Evolutionary conservation across 257 asterid genomes (phyloP).

Genomic region (Apocynum venetum): DNA sequence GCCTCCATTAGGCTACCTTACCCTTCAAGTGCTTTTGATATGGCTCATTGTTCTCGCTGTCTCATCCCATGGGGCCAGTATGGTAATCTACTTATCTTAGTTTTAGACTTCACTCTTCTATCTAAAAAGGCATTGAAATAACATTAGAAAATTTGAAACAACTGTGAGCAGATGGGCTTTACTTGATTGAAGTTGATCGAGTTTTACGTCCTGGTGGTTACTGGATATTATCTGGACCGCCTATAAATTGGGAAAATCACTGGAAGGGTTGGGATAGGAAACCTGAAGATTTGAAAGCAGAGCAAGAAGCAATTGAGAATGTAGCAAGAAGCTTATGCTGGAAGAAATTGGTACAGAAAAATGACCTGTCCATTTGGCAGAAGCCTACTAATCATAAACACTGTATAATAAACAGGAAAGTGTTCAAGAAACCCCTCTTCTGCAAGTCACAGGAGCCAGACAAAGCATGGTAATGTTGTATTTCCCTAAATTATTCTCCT

Average conservation of each 20-base stretch:
- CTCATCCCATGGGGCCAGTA: constrained; percentile 81
- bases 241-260: constrained; percentile 72
- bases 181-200: constrained; percentile 83
- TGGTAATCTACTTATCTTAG: constrained; percentile 36
- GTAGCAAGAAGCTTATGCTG: constrained; percentile 81
- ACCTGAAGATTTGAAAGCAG: constrained; percentile 44
- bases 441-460: constrained; percentile 72
- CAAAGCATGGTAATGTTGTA: constrained; percentile 57
- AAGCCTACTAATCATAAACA: constrained; percentile 76
- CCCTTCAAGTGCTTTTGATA: constrained; percentile 87
- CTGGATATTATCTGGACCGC: constrained; percentile 97
- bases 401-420: constrained; percentile 56
- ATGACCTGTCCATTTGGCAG: constrained; percentile 83
- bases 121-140: background rate
- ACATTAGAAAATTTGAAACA: background rate
- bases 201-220: constrained; percentile 90
- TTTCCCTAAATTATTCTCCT: background rate
- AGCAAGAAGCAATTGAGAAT: constrained; percentile 64
- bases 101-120: background rate
- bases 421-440: constrained; percentile 59
- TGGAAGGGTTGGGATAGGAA: constrained; percentile 89
- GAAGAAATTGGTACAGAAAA: constrained; percentile 68
- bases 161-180: constrained; percentile 62
- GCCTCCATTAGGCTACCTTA: constrained; percentile 78
- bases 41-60: constrained; percentile 97